Conservation (phyloP, 1,139 yeast species). For the Scheffersomyces insectosa region DNA sequence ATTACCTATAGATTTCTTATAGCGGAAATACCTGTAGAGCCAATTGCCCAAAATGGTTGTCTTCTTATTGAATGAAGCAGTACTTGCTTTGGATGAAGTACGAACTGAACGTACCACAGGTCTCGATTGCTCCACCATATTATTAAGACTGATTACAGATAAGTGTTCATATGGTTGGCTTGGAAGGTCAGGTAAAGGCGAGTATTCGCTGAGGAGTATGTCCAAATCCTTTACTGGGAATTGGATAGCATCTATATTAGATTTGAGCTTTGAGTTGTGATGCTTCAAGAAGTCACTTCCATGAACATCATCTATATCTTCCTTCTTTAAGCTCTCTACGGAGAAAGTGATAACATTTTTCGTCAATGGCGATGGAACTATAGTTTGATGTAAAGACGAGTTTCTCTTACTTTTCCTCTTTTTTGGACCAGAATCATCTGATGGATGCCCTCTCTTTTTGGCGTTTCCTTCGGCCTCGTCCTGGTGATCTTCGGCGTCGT, state of each 20-base stretch:
- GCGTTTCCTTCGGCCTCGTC: constrained; percentile 3
- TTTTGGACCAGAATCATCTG: constrained; percentile 9
- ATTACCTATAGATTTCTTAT: constrained; percentile 39
- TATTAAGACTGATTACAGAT: constrained; percentile 22
- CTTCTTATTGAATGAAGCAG: constrained; percentile 31
- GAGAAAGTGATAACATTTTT: constrained; percentile 11
- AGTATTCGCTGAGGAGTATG: constrained; percentile 11
- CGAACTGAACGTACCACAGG: constrained; percentile 33
- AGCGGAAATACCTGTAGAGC: constrained; percentile 40
- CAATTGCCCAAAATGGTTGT: constrained; percentile 31
- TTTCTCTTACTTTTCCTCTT: constrained; percentile 5
- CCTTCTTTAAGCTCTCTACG: not conserved
- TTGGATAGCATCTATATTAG: constrained; percentile 11
- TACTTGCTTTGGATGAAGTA: constrained; percentile 30
- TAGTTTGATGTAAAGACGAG: constrained; percentile 4
- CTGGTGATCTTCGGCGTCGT: constrained; percentile 4
- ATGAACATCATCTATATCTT: not conserved
- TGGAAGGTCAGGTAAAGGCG: constrained; percentile 5
- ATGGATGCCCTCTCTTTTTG: constrained; percentile 11
- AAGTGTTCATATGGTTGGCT: constrained; percentile 12
- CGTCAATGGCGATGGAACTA: constrained; percentile 19
- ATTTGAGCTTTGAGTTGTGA: constrained; percentile 5
- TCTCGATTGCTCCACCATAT: constrained; percentile 26
- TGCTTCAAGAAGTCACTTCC: constrained; percentile 6
- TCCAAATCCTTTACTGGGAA: constrained; percentile 25